Base-by-base conservation (phyloP, 176 grass and related monocot species). In the Rhipidocladum racemiflorum region DNA sequence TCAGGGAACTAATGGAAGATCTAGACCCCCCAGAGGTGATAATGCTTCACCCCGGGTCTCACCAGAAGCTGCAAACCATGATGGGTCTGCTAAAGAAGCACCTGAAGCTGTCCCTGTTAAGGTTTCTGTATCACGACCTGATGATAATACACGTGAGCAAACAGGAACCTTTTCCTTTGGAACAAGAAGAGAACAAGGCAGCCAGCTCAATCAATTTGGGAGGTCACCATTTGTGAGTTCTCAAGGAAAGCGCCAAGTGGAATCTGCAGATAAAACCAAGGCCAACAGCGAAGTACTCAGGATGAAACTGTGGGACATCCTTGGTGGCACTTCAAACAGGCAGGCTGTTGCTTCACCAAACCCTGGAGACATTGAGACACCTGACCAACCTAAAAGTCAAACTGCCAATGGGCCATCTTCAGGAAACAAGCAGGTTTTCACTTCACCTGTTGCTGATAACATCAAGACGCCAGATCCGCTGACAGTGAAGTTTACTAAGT, bases 301-400 rank as follows among this genome's bases (percentile, higher is more conserved):
- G 76, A 89, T 88, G 87, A 95, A 92, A 83, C 38, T 99, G 10
- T 90, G 87, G 92, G 92, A 93, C 80, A 99, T 99, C 81, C 96
- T 99, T 88, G 90, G 86, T 77, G 60, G 67, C 73, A n/a, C 82
- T 84, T 88, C 90, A 77, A 94, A 80, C 78, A 92, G 92, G 83
- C 90, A 92, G 59, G 87, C 73, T 29, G 65, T 79, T 68, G 61
- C 81, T 61, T 86, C 80, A 74, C 70, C 83, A 65, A 85, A 86
- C 60, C 51, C 64, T 82, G 61, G 68, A 79, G 57, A 84, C 55
- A 49, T 64, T 48, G 42, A 79, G 72, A 77, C 48, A 83, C 70
- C 23, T 57, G 34, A 80, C 76, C 68, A 44, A 40, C 61, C 79
- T 57, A 83, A 78, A 81, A 72, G 46, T 70, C 81, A 91, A 97